phyloP scores from a whole-genome alignment of 1,284 basidiomycete species.

The Ustilago sp. region DNA sequence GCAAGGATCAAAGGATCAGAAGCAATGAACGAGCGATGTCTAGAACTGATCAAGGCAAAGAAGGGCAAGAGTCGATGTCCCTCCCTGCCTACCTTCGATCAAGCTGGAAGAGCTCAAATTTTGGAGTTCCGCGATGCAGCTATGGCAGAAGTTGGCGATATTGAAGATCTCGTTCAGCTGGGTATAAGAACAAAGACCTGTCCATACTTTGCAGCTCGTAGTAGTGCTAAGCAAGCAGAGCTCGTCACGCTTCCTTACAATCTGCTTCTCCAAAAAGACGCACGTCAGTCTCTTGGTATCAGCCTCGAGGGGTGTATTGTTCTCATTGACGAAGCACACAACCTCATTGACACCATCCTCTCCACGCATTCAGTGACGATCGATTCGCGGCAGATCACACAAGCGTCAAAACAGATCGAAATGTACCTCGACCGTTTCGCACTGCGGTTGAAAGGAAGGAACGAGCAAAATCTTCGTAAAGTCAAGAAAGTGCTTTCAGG shows the following conservation, averaged over 20 bases:
- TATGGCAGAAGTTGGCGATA: conserved; percentile 83
- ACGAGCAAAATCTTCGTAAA: conserved; percentile 84
- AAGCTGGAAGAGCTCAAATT: conserved; percentile 71
- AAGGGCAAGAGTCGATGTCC: conserved; percentile 73
- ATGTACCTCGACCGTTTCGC: conserved; percentile 84
- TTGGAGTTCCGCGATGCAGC: conserved; percentile 90
- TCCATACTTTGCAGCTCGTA: conserved; percentile 91
- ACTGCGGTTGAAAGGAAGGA: conserved; percentile 78
- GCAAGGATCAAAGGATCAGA: conserved; percentile 72
- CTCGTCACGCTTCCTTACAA: conserved; percentile 94
- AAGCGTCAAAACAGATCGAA: conserved; percentile 81
- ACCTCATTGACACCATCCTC: conserved; percentile 79
- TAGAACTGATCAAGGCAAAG: conserved; percentile 79
- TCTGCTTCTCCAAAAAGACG: conserved; percentile 84
- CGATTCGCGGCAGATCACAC: conserved; percentile 75
- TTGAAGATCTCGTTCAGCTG: conserved; percentile 86
- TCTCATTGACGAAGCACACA: conserved; percentile 96
- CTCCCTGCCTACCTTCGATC: conserved; percentile 77
- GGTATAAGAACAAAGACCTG: conserved; percentile 81
- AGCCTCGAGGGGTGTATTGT: conserved; percentile 81
- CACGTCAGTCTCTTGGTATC: conserved; percentile 85
- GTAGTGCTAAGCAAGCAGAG: conserved; percentile 90
- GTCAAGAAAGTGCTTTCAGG: conserved; percentile 70
- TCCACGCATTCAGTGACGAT: conserved; percentile 84
- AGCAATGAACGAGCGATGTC: conserved; percentile 91